Evolutionary conservation across 768 basidiomycete species (phyloP), one percentile per base, ranked within the genome.

Genomic region (Serendipita sp.): DNA sequence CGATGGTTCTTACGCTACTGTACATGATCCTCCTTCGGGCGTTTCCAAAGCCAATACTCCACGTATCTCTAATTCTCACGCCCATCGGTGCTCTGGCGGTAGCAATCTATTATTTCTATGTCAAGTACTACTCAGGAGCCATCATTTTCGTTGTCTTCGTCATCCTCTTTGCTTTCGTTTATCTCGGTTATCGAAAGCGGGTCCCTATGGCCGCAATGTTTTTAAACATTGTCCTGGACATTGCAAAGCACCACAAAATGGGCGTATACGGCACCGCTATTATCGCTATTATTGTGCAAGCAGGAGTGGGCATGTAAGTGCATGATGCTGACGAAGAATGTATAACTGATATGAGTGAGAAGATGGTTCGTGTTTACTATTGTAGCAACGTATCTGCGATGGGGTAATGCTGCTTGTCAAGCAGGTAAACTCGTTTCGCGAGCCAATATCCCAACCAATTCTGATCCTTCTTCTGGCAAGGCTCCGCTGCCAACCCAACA

Each of bases 131-230:
- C 47, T 46, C 87, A 56, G 89, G 86, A 7, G 89, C 90, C 2
- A 87, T 92, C 69, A 84, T 92, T 66, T 90, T 90, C 77, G 86
- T 88, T 1, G 73, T 92, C 65, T 85, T 92, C 65, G 87, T 89
- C 0, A 67, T 91, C 34, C 72, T 92, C 64, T 89, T 88, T 1
- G 72, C 91, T 5, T 70, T 92, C 13, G 80, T 85, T 32, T 92
- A 92, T 76, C 88, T 78, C 68, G 88, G 84, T 18, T 85, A 81
- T 70, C 78, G 78, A 64, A 79, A 79, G 7, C 84, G 89, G 35
- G 92, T 93, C 63, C 89, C 89, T 0, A 76, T 93, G 2, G 88
- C 89, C 0, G 82, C 86, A 5, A 73, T 92, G 4, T 79, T 91
- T 2, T 79, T 92, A 2, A 88, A 91, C 73, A 84, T 88, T 30